A percentile compares a stretch with the other conserved stretches of the same genome.
These are phyloP conservation scores for Pisolithus thermaeus DNA, from an alignment of 1,284 basidiomycete species.

Conservation along the genomic window DNA sequence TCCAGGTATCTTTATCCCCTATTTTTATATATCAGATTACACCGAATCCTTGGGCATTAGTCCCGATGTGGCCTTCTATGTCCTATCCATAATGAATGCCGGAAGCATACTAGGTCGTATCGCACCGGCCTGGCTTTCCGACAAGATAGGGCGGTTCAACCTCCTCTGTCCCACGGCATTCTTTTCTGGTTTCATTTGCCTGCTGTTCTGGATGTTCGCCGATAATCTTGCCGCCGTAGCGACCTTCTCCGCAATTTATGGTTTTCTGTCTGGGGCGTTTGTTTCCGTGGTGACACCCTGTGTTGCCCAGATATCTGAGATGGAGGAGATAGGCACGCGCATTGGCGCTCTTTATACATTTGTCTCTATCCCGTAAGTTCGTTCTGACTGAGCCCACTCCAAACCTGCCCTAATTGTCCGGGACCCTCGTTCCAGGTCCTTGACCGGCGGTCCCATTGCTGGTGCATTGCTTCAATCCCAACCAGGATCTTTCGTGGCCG, in stretches of 20 bases:
- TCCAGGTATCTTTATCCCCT: slow-evolving; percentile 56
- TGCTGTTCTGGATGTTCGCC: slow-evolving; percentile 53
- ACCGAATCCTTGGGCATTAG: slow-evolving; percentile 36
- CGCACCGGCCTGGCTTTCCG: slow-evolving; percentile 55
- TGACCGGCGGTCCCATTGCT: slow-evolving; percentile 55
- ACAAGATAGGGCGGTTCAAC: slow-evolving; percentile 57
- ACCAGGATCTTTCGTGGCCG: slow-evolving; percentile 43
- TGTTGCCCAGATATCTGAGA: slow-evolving; percentile 55
- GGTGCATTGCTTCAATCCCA: slow-evolving; percentile 44
- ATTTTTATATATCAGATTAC: slow-evolving; percentile 58
- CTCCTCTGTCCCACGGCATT: slow-evolving; percentile 55
- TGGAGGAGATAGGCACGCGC: slow-evolving; percentile 49
- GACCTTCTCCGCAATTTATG: slow-evolving; percentile 52
- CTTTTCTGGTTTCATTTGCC: slow-evolving; percentile 50
- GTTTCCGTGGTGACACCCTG: slow-evolving; percentile 59
- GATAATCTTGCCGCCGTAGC: slow-evolving; percentile 37
- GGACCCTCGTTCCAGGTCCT: slow-evolving; percentile 34
- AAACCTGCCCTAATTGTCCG: background rate
- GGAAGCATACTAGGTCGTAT: slow-evolving; percentile 59
- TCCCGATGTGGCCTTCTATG: slow-evolving; percentile 39
- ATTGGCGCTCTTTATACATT: slow-evolving; percentile 58
- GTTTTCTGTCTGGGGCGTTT: slow-evolving; percentile 52
- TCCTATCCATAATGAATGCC: slow-evolving; percentile 59
- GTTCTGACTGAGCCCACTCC: background rate
- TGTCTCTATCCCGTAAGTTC: slow-evolving; percentile 60